Evolutionary conservation across 108 stramenopile genomes (phyloP), one percentile per base, ranked within the genome.

Genomic region (Heterococcus sp.): DNA sequence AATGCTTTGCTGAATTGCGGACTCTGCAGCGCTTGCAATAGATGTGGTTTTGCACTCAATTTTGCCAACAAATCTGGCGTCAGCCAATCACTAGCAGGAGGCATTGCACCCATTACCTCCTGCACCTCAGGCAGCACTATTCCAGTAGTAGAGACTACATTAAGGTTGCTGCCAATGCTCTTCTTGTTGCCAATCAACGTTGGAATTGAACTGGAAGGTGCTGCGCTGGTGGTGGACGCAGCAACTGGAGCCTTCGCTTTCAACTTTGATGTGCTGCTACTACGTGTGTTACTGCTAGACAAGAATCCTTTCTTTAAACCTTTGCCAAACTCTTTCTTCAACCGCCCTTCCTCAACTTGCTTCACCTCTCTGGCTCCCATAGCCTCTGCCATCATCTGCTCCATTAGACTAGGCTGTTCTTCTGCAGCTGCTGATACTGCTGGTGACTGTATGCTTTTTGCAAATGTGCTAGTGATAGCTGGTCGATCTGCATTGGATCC

Each of bases 321-420:
- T 8, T 58, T 21, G 46, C 72, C 72, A 37, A 80, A 80, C 4
- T 11, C 69, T 1, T 34, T 65, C 79, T 73, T 80, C 28, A 35
- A 32, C 11, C 30, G 74, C 72, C 73, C 65, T 27, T 64, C 11
- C 28, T 66, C n/a, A n/a, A 65, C 31, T 32, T 31, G 46, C 46
- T 14, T 8, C 46, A 58, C 14, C 46, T 8, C 46, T 58, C 46
- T 14, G 46, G 79, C 79, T 1, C 37, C 35, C 72, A 37, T 73
- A 11, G 79, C 79, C 34, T 80, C 79, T 37, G 26, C 79, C 79
- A 80, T 73, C 79, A 80, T 80, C 79, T 80, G 79, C 72, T 80
- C 79, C 79, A 80, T 80, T 65, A 80, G 38, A 33, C 46, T 80
- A 38, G 72, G 72, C 5, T 66, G 72, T 26, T 63, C 31, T 72